Base-by-base conservation (phyloP, 2,329 filamentous ascomycete species). In the Phyllosticta citrichinensis region DNA sequence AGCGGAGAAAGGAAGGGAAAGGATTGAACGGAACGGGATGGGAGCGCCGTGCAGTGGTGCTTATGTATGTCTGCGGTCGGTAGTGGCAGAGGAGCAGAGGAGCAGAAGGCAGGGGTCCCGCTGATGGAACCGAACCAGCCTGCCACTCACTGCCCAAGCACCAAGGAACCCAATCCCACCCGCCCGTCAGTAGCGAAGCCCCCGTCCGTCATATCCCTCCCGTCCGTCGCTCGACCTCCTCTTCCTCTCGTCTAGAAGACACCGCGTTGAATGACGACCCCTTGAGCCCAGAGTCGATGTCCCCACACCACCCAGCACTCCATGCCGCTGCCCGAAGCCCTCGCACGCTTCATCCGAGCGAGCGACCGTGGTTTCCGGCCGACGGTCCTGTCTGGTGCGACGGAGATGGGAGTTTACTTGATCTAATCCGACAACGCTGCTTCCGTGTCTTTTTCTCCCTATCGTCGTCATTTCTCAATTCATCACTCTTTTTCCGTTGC, bases 361-460 rank as follows among this genome's bases (percentile, higher is more conserved):
- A 17, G 30, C 14, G 33, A 20, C 20, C 54, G 30, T 24, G 52
- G 27, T 33, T 40, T 47, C 25, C 51, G 25, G 27, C 52, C 22
- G 35, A 52, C 27, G 35, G 50, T 19, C 5, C 19, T 17, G 35
- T 22, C 33, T 60, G 27, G 52, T 54, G 40, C 53, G 53, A 52
- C 53, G 55, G 47, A 57, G 62, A 66, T 70, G 62, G 62, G 66
- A 57, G 69, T 30, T 75, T 74, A 82, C 81, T 83, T 83, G 81
- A 83, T 83, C 81, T 83, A 83, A 83, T 83, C 81, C 81, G 81
- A 83, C 73, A 73, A 71, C 69, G 33, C 50, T 35, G 14, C 51
- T 30, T 55, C n/a, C n/a, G n/a, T n/a, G n/a, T n/a, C 17, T 33
- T 20, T 12, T 9, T 56, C 20, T 56, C 9, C 5, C 20, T 27